Evolutionary conservation across 176 grass and related monocot genomes (phyloP).

Genomic region (Oryza australiensis): DNA sequence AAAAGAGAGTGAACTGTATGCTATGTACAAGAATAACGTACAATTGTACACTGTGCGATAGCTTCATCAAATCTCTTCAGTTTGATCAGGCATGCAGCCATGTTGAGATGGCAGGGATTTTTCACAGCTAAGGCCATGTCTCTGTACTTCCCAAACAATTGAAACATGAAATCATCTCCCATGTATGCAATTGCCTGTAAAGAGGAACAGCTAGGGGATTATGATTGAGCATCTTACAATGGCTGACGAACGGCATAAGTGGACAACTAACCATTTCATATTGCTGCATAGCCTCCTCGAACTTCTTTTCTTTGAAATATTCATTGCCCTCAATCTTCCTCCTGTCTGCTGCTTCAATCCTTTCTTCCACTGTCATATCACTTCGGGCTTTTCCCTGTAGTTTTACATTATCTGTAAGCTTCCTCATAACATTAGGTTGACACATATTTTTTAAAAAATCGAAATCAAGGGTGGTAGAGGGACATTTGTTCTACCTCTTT

Average conservation of each 20-base stretch:
- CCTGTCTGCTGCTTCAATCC: conserved; percentile 89
- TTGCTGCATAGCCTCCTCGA: conserved; percentile 88
- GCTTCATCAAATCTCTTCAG: conserved; percentile 74
- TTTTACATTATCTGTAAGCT: conserved; percentile 14
- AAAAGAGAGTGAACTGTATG: background rate
- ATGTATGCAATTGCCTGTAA: conserved; percentile 94
- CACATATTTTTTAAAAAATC: conserved; percentile 6
- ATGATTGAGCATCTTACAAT: background rate
- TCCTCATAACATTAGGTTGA: conserved; percentile 13
- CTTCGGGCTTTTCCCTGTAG: conserved; percentile 87
- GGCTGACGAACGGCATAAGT: background rate
- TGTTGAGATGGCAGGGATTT: conserved; percentile 96
- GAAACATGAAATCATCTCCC: conserved; percentile 99
- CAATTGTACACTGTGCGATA: conserved; percentile 77
- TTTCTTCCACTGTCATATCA: conserved; percentile 98
- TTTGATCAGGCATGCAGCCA: conserved; percentile 85
- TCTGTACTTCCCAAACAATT: conserved; percentile 96
- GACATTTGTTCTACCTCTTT: conserved; percentile 69
- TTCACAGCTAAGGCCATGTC: conserved; percentile 98
- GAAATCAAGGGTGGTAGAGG: conserved; percentile 2
- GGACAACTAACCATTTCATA: conserved; percentile 79
- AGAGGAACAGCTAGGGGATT: background rate
- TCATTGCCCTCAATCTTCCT: conserved; percentile 83
- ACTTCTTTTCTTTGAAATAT: conserved; percentile 84
- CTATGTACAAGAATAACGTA: conserved; percentile 32